phyloP scores from a whole-genome alignment of 2,329 filamentous ascomycete genomes.

The Nemania sp. region DNA sequence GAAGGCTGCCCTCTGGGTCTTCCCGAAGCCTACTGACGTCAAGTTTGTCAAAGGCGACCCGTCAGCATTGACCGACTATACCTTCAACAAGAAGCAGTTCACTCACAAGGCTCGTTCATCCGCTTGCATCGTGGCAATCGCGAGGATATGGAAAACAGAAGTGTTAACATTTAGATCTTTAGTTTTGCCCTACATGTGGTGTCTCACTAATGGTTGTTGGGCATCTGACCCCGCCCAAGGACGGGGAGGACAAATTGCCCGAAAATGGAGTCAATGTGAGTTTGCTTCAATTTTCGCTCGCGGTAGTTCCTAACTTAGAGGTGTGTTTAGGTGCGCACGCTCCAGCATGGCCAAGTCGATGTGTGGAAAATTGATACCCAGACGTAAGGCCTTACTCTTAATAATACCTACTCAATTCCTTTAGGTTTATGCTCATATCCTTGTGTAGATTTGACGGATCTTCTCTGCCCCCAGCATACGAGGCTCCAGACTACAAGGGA shows the following conservation, averaged over 20 bases:
- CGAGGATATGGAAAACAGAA: slow-evolving; percentile 1
- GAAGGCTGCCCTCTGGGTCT: slow-evolving; percentile 58
- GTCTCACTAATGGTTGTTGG: slow-evolving; percentile 55
- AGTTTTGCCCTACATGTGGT: slow-evolving; percentile 67
- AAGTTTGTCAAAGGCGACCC: slow-evolving; percentile 61
- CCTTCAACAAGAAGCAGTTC: slow-evolving; percentile 50
- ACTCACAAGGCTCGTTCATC: slow-evolving; percentile 56
- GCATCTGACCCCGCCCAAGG: slow-evolving; percentile 41
- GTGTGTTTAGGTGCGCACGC: slow-evolving; percentile 53
- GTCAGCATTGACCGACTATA: slow-evolving; percentile 55
- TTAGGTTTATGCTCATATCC: slow-evolving; percentile 7
- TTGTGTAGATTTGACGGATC: slow-evolving; percentile 54
- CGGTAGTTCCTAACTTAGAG: no score
- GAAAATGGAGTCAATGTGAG: slow-evolving; percentile 59
- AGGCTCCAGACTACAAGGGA: slow-evolving; percentile 55
- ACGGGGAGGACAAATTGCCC: slow-evolving; percentile 47
- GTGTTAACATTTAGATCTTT: slow-evolving; percentile 3
- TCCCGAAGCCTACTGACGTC: slow-evolving; percentile 51
- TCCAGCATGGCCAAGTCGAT: slow-evolving; percentile 59
- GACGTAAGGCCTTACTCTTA: slow-evolving; percentile 54
- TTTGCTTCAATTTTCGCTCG: slow-evolving; percentile 14
- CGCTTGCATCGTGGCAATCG: no score
- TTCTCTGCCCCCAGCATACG: slow-evolving; percentile 50
- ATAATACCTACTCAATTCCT: no score
- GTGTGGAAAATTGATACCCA: slow-evolving; percentile 55